Conservation (phyloP, 1,139 yeast genomes). For the Saccharomycopsis phalli region DNA sequence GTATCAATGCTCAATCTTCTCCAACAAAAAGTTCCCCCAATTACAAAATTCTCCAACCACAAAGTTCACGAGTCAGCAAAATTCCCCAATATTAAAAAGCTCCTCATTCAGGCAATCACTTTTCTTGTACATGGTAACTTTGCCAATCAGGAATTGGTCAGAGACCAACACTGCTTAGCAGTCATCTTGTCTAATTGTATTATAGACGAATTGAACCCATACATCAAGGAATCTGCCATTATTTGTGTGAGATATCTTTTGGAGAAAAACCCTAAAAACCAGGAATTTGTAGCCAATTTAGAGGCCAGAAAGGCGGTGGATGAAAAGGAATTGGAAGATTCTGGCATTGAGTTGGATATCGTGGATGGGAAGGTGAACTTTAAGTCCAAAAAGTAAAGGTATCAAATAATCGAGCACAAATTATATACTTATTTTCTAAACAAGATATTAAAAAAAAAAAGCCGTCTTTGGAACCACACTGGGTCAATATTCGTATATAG, state of each 20-base stretch:
- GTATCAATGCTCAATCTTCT: slow-evolving; percentile 38
- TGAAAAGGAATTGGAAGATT: slow-evolving; percentile 41
- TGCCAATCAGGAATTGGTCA: slow-evolving; percentile 55
- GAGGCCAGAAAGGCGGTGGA: slow-evolving; percentile 49
- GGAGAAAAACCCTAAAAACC: slow-evolving; percentile 57
- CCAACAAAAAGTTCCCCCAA: slow-evolving; percentile 39
- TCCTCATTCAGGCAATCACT: slow-evolving; percentile 53
- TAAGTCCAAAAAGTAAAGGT: slow-evolving; percentile 23
- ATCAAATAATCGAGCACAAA: no score
- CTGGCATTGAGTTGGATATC: slow-evolving; percentile 53
- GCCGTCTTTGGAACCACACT: no score
- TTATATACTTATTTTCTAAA: no score
- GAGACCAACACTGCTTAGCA: slow-evolving; percentile 62
- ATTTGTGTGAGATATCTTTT: slow-evolving; percentile 65
- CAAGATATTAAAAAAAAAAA: no score
- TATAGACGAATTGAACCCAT: slow-evolving; percentile 84
- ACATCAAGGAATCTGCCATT: slow-evolving; percentile 76
- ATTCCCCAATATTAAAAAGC: slow-evolving; percentile 54
- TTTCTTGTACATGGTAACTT: slow-evolving; percentile 43
- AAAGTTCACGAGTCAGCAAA: slow-evolving; percentile 29
- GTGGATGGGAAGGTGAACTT: slow-evolving; percentile 45
- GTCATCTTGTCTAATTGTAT: slow-evolving; percentile 72
- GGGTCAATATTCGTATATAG: no score
- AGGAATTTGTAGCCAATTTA: slow-evolving; percentile 56
- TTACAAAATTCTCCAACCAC: slow-evolving; percentile 28